phyloP scores from a whole-genome alignment of 2,329 filamentous ascomycete species.

The Aspergillus pseudoterreus region DNA sequence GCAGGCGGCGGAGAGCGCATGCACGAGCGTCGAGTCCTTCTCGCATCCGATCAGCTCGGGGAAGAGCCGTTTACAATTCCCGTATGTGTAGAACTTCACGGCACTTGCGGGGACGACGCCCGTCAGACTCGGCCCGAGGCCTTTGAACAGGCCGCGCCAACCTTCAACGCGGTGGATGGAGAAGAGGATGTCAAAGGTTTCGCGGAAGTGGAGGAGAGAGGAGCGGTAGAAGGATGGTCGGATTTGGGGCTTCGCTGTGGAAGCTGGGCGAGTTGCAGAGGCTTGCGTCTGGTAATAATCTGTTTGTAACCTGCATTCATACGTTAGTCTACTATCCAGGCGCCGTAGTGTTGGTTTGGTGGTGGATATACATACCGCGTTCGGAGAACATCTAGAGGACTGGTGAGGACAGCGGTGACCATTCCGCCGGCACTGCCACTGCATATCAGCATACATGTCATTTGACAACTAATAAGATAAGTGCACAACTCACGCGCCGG shows the following conservation, averaged over 20 bases:
- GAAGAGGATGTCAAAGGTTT: slow-evolving; percentile 32
- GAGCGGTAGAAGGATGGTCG: slow-evolving; percentile 53
- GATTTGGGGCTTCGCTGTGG: slow-evolving; percentile 52
- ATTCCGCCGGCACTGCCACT: slow-evolving; percentile 61
- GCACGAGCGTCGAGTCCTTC: slow-evolving; percentile 29
- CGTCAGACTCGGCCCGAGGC: slow-evolving; percentile 35
- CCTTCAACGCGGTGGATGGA: slow-evolving; percentile 36
- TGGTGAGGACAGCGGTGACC: slow-evolving; percentile 84
- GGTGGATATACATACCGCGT: slow-evolving; percentile 56
- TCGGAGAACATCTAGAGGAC: slow-evolving; percentile 94
- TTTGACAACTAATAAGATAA: neutral
- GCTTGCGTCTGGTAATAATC: slow-evolving; percentile 76
- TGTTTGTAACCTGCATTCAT: slow-evolving; percentile 60
- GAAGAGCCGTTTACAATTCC: slow-evolving; percentile 35
- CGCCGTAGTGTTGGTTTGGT: too few relatives aligned
- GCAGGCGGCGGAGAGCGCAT: slow-evolving; percentile 32
- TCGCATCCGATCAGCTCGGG: slow-evolving; percentile 24
- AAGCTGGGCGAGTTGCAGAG: slow-evolving; percentile 57
- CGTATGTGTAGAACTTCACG: slow-evolving; percentile 39
- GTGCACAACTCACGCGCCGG: slow-evolving; percentile 29
- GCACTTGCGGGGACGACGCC: slow-evolving; percentile 39
- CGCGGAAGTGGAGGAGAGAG: slow-evolving; percentile 51
- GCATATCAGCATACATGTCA: slow-evolving; percentile 1
- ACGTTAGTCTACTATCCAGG: neutral
- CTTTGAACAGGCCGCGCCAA: slow-evolving; percentile 35